These are phyloP conservation scores for Colletotrichum cuscutae DNA, from an alignment of 2,329 filamentous ascomycete genomes.

Conservation along the genomic window DNA sequence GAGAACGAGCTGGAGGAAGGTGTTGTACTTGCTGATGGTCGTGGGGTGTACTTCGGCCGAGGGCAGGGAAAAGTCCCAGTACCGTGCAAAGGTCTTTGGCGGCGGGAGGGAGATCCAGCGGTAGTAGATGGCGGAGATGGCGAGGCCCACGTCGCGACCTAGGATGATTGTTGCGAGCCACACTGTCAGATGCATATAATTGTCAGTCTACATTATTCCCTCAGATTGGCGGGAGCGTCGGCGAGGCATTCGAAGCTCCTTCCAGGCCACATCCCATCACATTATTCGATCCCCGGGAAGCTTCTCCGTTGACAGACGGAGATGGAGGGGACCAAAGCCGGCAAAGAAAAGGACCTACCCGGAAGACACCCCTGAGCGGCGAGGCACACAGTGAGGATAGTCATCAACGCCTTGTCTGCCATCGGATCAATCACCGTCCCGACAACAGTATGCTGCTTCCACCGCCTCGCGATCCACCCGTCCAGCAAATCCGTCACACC, in stretches of 20 bases:
- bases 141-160: conserved; percentile 86
- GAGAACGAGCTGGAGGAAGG: conserved; percentile 87
- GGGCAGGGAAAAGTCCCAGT: conserved; percentile 97
- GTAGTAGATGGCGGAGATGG: conserved; percentile 90
- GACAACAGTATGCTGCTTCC: conserved; percentile 91
- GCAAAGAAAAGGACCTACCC: conserved; percentile 58
- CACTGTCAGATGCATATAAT: conserved; percentile 55
- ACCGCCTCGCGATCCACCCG: conserved; percentile 90
- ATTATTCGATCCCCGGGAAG: too few relatives aligned
- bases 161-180: conserved; percentile 93
- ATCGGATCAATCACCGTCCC: conserved; percentile 96
- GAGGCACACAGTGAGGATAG: conserved; percentile 85
- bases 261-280: neutral
- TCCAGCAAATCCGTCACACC: conserved; percentile 92
- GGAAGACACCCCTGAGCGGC: conserved; percentile 86
- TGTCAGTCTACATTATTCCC: neutral
- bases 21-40: conserved; percentile 91
- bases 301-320: neutral
- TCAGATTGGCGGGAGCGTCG: too few relatives aligned
- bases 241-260: too few relatives aligned
- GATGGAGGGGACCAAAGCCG: neutral
- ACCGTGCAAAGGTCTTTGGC: conserved; percentile 90
- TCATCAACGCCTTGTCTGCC: conserved; percentile 98
- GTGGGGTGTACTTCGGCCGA: conserved; percentile 87
- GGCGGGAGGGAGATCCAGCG: conserved; percentile 93